Conservation (phyloP, 2,329 filamentous ascomycete species). For the Fusarium albidum region DNA sequence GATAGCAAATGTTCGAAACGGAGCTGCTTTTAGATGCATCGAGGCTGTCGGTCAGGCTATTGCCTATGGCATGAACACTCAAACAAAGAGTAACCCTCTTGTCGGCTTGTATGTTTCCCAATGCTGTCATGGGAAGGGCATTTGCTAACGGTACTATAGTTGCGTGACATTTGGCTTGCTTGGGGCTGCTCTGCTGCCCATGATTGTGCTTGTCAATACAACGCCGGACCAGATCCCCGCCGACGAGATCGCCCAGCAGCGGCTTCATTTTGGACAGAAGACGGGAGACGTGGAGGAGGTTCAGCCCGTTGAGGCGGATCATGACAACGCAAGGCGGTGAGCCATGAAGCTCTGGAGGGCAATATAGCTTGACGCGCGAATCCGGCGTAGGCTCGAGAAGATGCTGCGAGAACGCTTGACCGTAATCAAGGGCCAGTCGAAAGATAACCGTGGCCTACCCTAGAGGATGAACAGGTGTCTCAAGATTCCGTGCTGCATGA, state of each 20-base stretch:
- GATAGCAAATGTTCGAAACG: constrained; percentile 51
- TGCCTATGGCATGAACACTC: constrained; percentile 52
- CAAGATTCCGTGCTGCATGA: too few relatives aligned
- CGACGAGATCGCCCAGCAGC: constrained; percentile 47
- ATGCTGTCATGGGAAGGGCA: background rate
- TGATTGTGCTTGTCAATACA: constrained; percentile 49
- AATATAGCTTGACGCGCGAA: too few relatives aligned
- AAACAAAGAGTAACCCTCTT: constrained; percentile 47
- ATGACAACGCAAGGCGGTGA: too few relatives aligned
- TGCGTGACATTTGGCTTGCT: constrained; percentile 50
- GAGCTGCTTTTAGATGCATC: constrained; percentile 50
- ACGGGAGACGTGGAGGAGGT: too few relatives aligned
- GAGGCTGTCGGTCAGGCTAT: constrained; percentile 52
- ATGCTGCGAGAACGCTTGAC: too few relatives aligned
- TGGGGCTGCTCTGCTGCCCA: constrained; percentile 45
- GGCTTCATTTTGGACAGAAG: constrained; percentile 36
- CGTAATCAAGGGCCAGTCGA: too few relatives aligned
- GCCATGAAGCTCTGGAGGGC: too few relatives aligned
- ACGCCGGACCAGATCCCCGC: constrained; percentile 51
- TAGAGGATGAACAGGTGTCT: too few relatives aligned
- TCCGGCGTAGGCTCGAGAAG: too few relatives aligned
- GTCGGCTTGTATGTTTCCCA: constrained; percentile 48
- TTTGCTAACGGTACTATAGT: constrained; percentile 30
- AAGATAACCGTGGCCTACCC: too few relatives aligned
- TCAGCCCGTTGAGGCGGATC: too few relatives aligned